These are phyloP conservation scores for Suhomyces kilbournensis DNA, from an alignment of 805 yeast genomes.

Conservation along the genomic window DNA sequence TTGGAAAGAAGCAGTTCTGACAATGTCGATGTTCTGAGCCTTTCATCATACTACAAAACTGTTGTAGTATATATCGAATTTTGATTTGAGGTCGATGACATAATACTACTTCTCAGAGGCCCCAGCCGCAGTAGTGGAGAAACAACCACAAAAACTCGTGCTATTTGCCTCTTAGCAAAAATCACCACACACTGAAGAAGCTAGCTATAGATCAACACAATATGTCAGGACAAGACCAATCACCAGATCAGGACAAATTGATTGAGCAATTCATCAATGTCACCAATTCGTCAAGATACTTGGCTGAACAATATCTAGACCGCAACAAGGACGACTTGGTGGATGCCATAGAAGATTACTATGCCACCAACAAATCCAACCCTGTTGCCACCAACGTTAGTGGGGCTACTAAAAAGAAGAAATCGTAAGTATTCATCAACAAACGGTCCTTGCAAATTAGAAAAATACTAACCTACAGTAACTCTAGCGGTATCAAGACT, in stretches of 20 bases:
- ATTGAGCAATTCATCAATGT: constrained; percentile 36
- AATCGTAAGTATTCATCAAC: not conserved
- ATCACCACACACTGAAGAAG: not conserved
- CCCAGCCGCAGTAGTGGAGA: constrained; percentile 1
- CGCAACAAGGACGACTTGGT: constrained; percentile 36
- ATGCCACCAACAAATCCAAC: constrained; percentile 20
- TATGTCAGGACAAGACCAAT: constrained; percentile 15
- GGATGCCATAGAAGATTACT: constrained; percentile 42
- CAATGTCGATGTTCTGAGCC: not conserved
- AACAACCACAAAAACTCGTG: not conserved
- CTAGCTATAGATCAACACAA: not conserved
- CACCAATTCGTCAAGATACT: constrained; percentile 30
- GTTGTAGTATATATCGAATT: no score
- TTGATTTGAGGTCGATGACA: not conserved
- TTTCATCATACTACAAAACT: not conserved
- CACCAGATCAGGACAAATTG: constrained; percentile 9
- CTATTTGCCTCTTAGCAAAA: not conserved
- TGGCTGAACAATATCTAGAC: constrained; percentile 40
- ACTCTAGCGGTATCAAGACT: constrained; percentile 30
- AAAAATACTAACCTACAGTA: not conserved
- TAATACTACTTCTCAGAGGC: not conserved
- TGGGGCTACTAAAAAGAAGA: constrained; percentile 3
- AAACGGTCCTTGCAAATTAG: not conserved
- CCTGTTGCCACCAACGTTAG: constrained; percentile 3
- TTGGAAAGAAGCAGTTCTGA: no score